Conservation (phyloP, 2,329 filamentous ascomycete species). For the Cordyceps militaris region DNA sequence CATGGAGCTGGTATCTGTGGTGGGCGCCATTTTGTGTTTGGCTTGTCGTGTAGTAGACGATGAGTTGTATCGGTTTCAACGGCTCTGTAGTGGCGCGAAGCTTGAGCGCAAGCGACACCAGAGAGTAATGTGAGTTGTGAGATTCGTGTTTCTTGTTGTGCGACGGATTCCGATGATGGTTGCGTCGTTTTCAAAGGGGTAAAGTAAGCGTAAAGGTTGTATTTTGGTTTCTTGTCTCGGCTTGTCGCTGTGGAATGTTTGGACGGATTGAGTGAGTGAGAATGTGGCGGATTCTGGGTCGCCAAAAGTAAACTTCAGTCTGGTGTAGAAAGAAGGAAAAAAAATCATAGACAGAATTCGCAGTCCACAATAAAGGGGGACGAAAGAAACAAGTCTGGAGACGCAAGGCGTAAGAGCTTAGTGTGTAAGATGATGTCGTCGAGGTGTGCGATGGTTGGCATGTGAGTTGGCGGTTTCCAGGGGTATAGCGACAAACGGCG, state of each 20-base stretch:
- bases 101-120: background rate
- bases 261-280: background rate
- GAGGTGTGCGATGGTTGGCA: conserved; percentile 3
- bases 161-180: background rate
- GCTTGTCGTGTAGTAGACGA: background rate
- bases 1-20: conserved; percentile 18
- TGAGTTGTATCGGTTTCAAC: background rate
- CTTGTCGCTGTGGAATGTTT: conserved; percentile 1
- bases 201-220: background rate
- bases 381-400: background rate
- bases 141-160: background rate
- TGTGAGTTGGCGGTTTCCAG: background rate
- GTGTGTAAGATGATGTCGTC: conserved; percentile 11
- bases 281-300: background rate
- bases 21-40: conserved; percentile 3
- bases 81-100: background rate
- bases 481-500: background rate
- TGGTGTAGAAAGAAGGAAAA: background rate
- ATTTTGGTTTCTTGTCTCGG: background rate
- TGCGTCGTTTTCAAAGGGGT: background rate
- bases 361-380: conserved; percentile 1
- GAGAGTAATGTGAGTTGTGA: background rate
- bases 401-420: conserved; percentile 1
- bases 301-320: no score
- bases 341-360: background rate